Conservation (phyloP, 345 rosid species). For the Turritis glabra region DNA sequence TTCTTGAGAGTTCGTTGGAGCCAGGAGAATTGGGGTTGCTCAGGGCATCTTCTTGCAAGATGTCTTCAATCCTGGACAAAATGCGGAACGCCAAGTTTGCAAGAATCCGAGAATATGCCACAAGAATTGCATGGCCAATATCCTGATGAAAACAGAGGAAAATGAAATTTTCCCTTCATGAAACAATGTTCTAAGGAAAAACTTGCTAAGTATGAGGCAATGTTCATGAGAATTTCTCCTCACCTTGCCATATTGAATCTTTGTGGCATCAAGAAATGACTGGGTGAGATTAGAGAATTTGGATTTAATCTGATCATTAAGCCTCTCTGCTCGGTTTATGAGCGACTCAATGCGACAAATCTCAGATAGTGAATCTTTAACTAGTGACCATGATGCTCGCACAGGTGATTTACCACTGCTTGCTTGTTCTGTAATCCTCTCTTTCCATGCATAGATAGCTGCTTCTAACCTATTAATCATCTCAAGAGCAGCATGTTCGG, state of each 20-base stretch:
- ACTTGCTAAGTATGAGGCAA: background rate
- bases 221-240: background rate
- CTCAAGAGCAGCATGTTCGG: slow-evolving; percentile 64
- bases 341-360: slow-evolving; percentile 52
- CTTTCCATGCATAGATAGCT: slow-evolving; percentile 66
- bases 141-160: slow-evolving; percentile 48
- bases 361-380: slow-evolving; percentile 58
- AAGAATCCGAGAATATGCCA: slow-evolving; percentile 75
- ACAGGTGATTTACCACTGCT: slow-evolving; percentile 43
- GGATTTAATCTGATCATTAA: slow-evolving; percentile 49
- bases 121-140: slow-evolving; percentile 71
- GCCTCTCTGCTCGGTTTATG: slow-evolving; percentile 52
- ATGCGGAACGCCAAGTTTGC: slow-evolving; percentile 67
- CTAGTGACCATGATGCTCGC: slow-evolving; percentile 59
- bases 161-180: background rate
- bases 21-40: slow-evolving; percentile 60
- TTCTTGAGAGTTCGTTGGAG: background rate
- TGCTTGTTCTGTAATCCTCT: slow-evolving; percentile 51
- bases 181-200: background rate
- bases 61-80: slow-evolving; percentile 60
- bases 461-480: slow-evolving; percentile 64
- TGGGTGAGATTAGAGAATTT: slow-evolving; percentile 73
- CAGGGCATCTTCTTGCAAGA: slow-evolving; percentile 65
- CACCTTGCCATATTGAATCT: slow-evolving; percentile 79
- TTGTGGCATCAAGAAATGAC: slow-evolving; percentile 71